These are phyloP conservation scores for Paecilomyces sp. DNA, from an alignment of 2,329 filamentous ascomycete species.

Conservation along the genomic window DNA sequence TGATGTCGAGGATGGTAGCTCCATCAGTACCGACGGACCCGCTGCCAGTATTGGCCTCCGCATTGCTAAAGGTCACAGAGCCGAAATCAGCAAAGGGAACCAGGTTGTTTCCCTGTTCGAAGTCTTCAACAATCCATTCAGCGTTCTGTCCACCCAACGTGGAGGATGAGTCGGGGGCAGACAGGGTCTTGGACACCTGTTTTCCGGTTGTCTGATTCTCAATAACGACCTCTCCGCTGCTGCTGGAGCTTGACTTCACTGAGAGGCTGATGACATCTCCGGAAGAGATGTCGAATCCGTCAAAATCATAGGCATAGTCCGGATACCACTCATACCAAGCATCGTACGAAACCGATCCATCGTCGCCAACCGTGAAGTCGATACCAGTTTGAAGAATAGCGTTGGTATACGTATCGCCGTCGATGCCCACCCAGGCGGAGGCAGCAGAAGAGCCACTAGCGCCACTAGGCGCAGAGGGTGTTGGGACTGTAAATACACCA, in stretches of 20 bases:
- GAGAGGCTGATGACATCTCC: constrained; percentile 40
- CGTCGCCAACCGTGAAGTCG: constrained; percentile 46
- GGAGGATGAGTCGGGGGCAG: constrained; percentile 29
- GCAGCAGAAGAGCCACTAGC: constrained; percentile 38
- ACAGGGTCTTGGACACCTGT: constrained; percentile 46
- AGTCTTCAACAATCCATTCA: constrained; percentile 59
- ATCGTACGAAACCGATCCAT: constrained; percentile 38
- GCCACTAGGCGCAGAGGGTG: constrained; percentile 35
- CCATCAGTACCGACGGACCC: constrained; percentile 23
- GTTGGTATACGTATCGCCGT: constrained; percentile 49
- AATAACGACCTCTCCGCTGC: constrained; percentile 40
- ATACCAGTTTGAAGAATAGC: constrained; percentile 54
- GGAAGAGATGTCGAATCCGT: constrained; percentile 35
- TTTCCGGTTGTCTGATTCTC: constrained; percentile 48
- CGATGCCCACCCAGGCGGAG: constrained; percentile 56
- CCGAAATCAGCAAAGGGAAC: constrained; percentile 44
- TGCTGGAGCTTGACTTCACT: constrained; percentile 34
- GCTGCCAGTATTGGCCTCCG: constrained; percentile 17
- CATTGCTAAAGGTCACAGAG: constrained; percentile 32
- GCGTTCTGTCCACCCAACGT: constrained; percentile 50
- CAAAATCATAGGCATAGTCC: constrained; percentile 49
- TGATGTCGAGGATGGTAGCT: constrained; percentile 41
- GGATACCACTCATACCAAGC: constrained; percentile 60
- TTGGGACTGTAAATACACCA: constrained; percentile 46
- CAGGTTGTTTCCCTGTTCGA: constrained; percentile 29